These are phyloP conservation scores for Gossypium thurberi DNA, from an alignment of 345 rosid species.

Conservation along the genomic window DNA sequence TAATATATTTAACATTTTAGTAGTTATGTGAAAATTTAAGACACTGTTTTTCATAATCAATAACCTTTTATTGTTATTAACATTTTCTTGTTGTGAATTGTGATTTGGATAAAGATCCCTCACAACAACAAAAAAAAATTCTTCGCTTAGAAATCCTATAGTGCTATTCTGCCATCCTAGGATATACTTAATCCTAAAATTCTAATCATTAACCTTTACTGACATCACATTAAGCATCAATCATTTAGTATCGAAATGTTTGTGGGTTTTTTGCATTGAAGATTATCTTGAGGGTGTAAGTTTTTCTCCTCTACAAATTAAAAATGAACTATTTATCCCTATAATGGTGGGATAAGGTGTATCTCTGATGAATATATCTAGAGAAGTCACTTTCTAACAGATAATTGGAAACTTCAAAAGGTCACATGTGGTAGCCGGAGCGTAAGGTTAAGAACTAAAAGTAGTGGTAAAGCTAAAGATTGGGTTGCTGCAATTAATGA, in stretches of 20 bases:
- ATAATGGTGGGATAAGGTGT: constrained; percentile 1
- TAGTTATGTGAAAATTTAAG: background rate
- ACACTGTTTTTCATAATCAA: background rate
- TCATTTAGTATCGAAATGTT: background rate
- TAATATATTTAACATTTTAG: background rate
- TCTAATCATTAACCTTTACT: background rate
- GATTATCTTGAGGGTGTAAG: background rate
- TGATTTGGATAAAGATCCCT: background rate
- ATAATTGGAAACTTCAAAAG: constrained; percentile 52
- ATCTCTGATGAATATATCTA: constrained; percentile 25
- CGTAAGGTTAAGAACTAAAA: constrained; percentile 74
- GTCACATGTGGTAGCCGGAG: constrained; percentile 85
- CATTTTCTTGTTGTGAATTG: background rate
- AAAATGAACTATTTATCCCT: background rate
- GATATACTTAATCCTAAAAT: background rate
- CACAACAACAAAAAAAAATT: background rate
- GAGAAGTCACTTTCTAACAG: constrained; percentile 36
- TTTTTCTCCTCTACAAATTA: background rate
- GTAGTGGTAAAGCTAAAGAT: constrained; percentile 77
- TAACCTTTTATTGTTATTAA: background rate
- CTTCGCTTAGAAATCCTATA: background rate
- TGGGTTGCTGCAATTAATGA: constrained; percentile 97
- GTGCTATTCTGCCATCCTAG: background rate
- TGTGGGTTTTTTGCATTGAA: background rate
- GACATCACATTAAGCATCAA: background rate